phyloP scores from a whole-genome alignment of 768 basidiomycete species.

The Suillus cothurnatus region DNA sequence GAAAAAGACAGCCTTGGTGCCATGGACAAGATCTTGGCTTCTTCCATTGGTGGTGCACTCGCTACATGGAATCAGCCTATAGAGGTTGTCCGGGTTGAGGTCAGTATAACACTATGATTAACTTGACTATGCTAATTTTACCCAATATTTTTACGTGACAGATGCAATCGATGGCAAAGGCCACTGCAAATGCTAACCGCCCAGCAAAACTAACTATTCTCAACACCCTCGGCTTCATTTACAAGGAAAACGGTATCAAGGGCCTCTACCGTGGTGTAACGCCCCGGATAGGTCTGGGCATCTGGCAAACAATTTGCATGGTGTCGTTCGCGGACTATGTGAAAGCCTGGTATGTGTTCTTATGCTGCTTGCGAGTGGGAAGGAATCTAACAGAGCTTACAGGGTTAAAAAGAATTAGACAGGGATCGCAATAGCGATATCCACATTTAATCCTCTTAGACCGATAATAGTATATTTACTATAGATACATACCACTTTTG shows the following conservation, averaged over 20 bases:
- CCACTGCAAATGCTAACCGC: slow-evolving; percentile 66
- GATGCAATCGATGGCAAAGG: slow-evolving; percentile 99
- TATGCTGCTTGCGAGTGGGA: too few relatives aligned
- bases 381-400: slow-evolving; percentile 8
- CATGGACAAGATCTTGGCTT: slow-evolving; percentile 85
- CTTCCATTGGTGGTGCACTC: slow-evolving; percentile 89
- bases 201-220: slow-evolving; percentile 91
- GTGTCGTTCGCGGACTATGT: slow-evolving; percentile 97
- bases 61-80: slow-evolving; percentile 99
- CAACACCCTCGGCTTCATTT: slow-evolving; percentile 92
- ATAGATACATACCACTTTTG: slow-evolving; percentile 19
- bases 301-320: slow-evolving; percentile 99
- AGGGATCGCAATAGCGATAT: slow-evolving; percentile 14
- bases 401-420: slow-evolving; percentile 54
- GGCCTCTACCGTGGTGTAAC: slow-evolving; percentile 98
- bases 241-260: slow-evolving; percentile 94
- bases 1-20: slow-evolving; percentile 76
- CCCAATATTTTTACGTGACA: slow-evolving; percentile 34
- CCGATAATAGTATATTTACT: slow-evolving; percentile 11
- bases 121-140: background rate
- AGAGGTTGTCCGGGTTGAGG: slow-evolving; percentile 96
- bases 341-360: slow-evolving; percentile 66
- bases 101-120: slow-evolving; percentile 29
- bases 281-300: slow-evolving; percentile 92
- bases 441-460: slow-evolving; percentile 21